Evolutionary conservation across 2,329 filamentous ascomycete genomes (phyloP), one percentile per base, ranked within the genome.

Genomic region (Balansia obtecta): DNA sequence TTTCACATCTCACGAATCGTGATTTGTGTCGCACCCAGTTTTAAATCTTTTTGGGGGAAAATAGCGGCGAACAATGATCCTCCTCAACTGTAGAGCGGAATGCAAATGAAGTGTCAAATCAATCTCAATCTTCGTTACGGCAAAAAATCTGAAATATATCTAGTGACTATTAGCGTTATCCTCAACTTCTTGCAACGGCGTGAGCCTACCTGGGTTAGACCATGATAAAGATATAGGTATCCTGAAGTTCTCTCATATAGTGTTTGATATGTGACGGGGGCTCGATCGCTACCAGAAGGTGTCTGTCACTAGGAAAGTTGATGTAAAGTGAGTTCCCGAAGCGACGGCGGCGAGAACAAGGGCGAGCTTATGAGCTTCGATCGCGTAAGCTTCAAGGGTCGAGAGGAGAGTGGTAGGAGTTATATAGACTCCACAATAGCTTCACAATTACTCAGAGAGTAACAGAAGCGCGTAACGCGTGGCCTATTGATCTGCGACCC

Each of bases 401-500:
- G 18, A 37, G 10, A n/a, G 33, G n/a, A 20, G 1, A 40, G 22
- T 18, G 12, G 20, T 45, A 18, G 55, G 52, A 59, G 55, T 46
- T 46, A 49, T 38, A 40, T 18, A 45, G 38, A 55, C 53, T 55
- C 56, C 48, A 42, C 51, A 33, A 46, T 58, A 51, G 57, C 58
- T 54, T 61, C 58, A 43, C 48, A 48, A 52, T 48, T 56, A 54
- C 45, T 48, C 48, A 46, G 40, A 44, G 15, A 52, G 55, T 58
- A 61, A 58, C 48, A 52, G 58, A 63, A 59, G 60, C 58, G 55
- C 54, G 46, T 44, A 49, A 50, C 46, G 45, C 22, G n/a, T 48
- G 51, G 55, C 55, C 68, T 71, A 77, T 60, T 72, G 60, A 57
- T 58, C 61, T 55, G 58, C 59, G 54, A 74, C 73, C 74, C 74